Evolutionary conservation across 306 rosid species (phyloP).

Genomic region (Prunus armeniaca): DNA sequence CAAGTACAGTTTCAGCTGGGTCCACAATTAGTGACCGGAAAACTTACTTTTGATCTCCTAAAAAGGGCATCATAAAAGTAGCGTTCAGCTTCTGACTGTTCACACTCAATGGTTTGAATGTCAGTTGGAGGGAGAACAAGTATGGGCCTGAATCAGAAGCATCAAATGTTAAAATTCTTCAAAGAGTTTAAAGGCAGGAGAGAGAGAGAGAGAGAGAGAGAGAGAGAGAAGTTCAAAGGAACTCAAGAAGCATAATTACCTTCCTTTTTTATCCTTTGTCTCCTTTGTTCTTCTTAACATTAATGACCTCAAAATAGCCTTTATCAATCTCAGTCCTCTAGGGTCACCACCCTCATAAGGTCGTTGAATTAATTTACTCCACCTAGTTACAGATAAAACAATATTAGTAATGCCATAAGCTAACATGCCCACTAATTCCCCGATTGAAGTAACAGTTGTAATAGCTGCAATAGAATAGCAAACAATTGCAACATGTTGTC

Average conservation of each 20-base stretch:
- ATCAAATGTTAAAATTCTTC: slow-evolving; percentile 11
- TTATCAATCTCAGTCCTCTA: slow-evolving; percentile 64
- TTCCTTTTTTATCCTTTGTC: slow-evolving; percentile 69
- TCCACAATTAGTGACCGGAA: not conserved
- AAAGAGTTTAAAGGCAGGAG: not conserved
- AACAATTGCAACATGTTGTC: slow-evolving; percentile 13
- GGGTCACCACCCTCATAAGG: slow-evolving; percentile 72
- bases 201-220: not conserved
- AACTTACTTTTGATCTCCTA: slow-evolving; percentile 66
- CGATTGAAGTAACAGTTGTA: not conserved
- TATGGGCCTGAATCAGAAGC: slow-evolving; percentile 58
- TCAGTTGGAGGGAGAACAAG: slow-evolving; percentile 77
- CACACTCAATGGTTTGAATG: slow-evolving; percentile 61
- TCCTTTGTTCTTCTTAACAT: slow-evolving; percentile 85
- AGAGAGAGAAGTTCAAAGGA: slow-evolving; percentile 7
- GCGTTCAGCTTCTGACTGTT: slow-evolving; percentile 72
- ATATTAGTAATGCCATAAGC: not conserved
- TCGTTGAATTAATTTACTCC: slow-evolving; percentile 74
- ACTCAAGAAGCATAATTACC: slow-evolving; percentile 37
- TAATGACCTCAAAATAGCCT: slow-evolving; percentile 73
- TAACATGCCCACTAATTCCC: not conserved
- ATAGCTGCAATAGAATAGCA: not conserved
- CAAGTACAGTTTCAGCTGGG: not conserved
- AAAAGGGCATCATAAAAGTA: slow-evolving; percentile 82
- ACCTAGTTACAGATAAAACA: slow-evolving; percentile 36